Evolutionary conservation across 106 monocot genomes (phyloP), one percentile per base, ranked within the genome.

Genomic region (Acorus calamus): DNA sequence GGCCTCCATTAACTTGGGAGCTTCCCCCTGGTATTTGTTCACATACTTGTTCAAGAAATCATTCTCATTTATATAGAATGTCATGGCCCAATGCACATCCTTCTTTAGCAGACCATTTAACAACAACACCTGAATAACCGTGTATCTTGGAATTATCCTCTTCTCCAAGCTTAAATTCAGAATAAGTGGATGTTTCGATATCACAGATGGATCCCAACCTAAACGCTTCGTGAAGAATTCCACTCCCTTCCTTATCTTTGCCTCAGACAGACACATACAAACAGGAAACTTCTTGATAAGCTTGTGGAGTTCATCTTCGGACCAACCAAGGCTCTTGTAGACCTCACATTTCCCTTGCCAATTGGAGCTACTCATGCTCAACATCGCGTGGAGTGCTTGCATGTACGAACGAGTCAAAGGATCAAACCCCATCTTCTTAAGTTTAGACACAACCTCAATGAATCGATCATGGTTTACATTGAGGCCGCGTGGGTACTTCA

Each of bases 1-100:
- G 4, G 45, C 9, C 8, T 76, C 69, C 9, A 46, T 7, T 46
- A 76, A 43, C n/a, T 68, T 49, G 12, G 75, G 69, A 5, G 42
- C 54, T 49, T 61, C 28, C 10, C 69, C 49, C 7, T 55, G 49
- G 46, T 69, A 61, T 7, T 42, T 49, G 4, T 43, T 42, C 6
- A 76, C n/a, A 69, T 46, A 69, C 14, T 42, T 64, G 56, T 76
- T 43, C 14, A 69, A 3, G n/a, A 76, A 76, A 8, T 49, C 57
- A 12, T 14, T 50, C 45, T 69, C 42, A 13, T 3, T 7, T n/a
- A n/a, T n/a, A n/a, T n/a, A 3, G 11, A 69, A 14, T 0, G 61
- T 3, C 6, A 2, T 5, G 9, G 3, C 2, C 6, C 56, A 44
- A 2, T 4, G 1, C 11, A 2, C 4, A 6, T 54, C 42, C 5